Evolutionary conservation across 129 eudicot genomes (phyloP), one percentile per base, ranked within the genome.

Genomic region (Escallonia rubra): DNA sequence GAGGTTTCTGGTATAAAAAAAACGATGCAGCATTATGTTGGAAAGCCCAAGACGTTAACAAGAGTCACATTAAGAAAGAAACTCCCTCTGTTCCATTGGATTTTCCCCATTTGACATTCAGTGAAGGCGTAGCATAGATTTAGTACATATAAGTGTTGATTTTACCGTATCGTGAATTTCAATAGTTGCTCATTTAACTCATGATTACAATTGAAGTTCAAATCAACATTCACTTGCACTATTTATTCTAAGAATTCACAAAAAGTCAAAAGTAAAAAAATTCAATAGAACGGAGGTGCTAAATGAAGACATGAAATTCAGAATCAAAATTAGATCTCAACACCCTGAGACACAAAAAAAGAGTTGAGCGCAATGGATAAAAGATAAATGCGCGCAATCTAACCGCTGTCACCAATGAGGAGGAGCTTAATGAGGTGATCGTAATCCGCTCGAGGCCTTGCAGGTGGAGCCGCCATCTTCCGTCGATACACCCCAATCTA

Each of bases 371-470:
- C 4, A 38, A 38, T 2, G 1, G 15, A 9, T 0, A 61, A 41
- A 9, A 4, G 16, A 49, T 15, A 52, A 13, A 57, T 11, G 5
- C 43, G 10, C 39, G 12, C 23, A 72, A 62, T 47, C 68, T 23
- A 43, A 76, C 80, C 80, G 65, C 75, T 76, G n/a, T 76, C 80
- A 38, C 80, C 80, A 40, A 75, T 75, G 14, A 75, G 68, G 59
- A 75, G 80, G 46, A 67, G 73, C 60, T 75, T 75, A 41, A 70
- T 76, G 15, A 76, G 67, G 57, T 76, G 70, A 69, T 76, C 80
- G 58, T 76, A 76, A 70, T 76, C 80, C 2, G 80, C 80, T 13
- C 80, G 59, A 43, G 71, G 66, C 65, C 80, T 76, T 47, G 71
- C 75, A 7, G 75, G 80, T 69, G 80, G 71, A 76, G 71, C 80